phyloP scores from a whole-genome alignment of 1,284 basidiomycete genomes.

The Ceratobasidium sp. region DNA sequence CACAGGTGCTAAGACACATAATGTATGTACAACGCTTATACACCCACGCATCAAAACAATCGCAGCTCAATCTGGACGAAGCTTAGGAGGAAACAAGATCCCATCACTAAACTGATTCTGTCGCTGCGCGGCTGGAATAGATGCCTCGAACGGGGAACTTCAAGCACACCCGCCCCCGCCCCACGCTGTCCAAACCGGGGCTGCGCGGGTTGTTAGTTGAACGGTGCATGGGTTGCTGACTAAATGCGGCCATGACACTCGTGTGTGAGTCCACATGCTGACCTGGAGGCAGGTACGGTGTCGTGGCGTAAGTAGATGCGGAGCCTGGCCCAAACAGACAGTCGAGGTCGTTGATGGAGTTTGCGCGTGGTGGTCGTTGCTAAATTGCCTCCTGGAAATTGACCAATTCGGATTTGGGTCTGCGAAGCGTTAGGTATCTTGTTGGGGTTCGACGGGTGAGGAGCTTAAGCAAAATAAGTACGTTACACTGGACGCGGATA shows the following conservation, averaged over 20 bases:
- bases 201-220: neutral
- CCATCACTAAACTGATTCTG: constrained; percentile 5
- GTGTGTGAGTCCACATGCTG: constrained; percentile 24
- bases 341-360: constrained; percentile 69
- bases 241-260: constrained; percentile 49
- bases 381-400: constrained; percentile 73
- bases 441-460: constrained; percentile 44
- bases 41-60: constrained; percentile 66
- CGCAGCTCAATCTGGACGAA: constrained; percentile 54
- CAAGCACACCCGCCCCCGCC: constrained; percentile 47
- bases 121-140: constrained; percentile 31
- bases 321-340: constrained; percentile 64
- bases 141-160: constrained; percentile 45
- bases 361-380: constrained; percentile 48
- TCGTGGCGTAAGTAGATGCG: constrained; percentile 16
- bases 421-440: constrained; percentile 53
- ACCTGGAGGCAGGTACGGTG: constrained; percentile 5
- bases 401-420: constrained; percentile 68
- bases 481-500: constrained; percentile 65
- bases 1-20: neutral
- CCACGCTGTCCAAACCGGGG: constrained; percentile 50
- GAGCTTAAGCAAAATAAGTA: constrained; percentile 42
- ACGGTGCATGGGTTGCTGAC: constrained; percentile 45
- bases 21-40: neutral
- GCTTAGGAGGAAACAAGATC: constrained; percentile 45